Evolutionary conservation across 1,284 basidiomycete genomes (phyloP), one percentile per base, ranked within the genome.

Genomic region (Rhodotorula sp.): DNA sequence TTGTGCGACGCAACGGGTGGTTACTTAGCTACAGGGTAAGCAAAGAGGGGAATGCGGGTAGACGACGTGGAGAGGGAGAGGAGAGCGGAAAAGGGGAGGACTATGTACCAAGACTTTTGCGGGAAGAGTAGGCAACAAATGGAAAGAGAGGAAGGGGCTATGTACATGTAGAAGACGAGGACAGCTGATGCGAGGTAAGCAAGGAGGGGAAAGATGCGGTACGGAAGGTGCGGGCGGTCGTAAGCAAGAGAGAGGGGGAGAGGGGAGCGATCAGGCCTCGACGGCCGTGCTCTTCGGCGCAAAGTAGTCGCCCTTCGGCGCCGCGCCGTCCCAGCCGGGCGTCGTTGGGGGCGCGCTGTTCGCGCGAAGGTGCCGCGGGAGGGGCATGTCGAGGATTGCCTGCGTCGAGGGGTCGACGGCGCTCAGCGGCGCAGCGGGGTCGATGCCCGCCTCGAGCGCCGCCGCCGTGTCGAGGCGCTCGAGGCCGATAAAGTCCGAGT

Each of bases 331-430:
- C 66, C 66, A 67, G 1, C 66, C 59, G 19, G 66, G 66, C 25
- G 66, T 67, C 34, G 59, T 67, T 34, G 66, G 59, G 2, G 66
- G 66, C 6, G 66, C 66, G 59, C 66, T 67, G 51, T 41, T 48
- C 34, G 59, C 53, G 27, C 66, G 53, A 27, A 56, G 17, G 19
- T n/a, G 55, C 29, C 19, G 29, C n/a, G 39, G 7, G 37, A 41
- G 4, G 13, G 37, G 39, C 56, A 39, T 39, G 53, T 54, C 57
- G 39, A 58, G 57, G 57, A 58, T 41, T 2, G 39, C 57, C n/a
- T 58, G n/a, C 39, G 57, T 58, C 39, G 57, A 19, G 7, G 53
- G 53, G 53, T 54, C 53, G 21, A 54, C 32, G 19, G 53, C 53
- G 32, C 53, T 54, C 19, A 34, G 3, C 19, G 53, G 53, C 21